Conservation (phyloP, 768 basidiomycete genomes). For the Auricularia sp. region DNA sequence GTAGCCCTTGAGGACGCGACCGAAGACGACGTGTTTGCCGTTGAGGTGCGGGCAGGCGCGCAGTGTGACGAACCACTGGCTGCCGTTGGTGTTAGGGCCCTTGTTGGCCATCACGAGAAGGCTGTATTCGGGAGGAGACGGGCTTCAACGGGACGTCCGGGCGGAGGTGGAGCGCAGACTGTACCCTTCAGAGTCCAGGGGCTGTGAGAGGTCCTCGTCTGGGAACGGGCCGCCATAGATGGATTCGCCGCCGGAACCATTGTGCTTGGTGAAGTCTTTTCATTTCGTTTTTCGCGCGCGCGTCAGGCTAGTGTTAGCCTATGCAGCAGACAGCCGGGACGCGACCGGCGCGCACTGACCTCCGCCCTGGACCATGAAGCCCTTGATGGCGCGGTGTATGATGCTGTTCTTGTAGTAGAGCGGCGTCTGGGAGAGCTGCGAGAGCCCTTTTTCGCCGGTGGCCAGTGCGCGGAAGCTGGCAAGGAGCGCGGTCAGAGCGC, state of each 20-base stretch:
- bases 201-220: conserved; percentile 63
- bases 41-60: conserved; percentile 64
- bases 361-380: conserved; percentile 77
- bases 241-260: conserved; percentile 73
- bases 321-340: neutral
- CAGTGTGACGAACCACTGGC: conserved; percentile 81
- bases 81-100: conserved; percentile 75
- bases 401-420: conserved; percentile 76
- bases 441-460: conserved; percentile 77
- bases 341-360: conserved; percentile 31
- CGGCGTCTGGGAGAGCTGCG: conserved; percentile 49
- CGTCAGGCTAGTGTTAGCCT: neutral
- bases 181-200: conserved; percentile 56
- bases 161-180: conserved; percentile 13
- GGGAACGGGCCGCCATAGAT: conserved; percentile 68
- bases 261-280: conserved; percentile 64
- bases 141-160: neutral
- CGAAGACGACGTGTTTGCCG: conserved; percentile 54
- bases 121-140: conserved; percentile 21
- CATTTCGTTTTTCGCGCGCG: neutral
- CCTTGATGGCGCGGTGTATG: conserved; percentile 68
- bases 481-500: neutral
- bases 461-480: conserved; percentile 74
- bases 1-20: conserved; percentile 49
- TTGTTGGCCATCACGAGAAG: conserved; percentile 87